Conservation (phyloP, 805 yeast genomes). For the Candida nitratophila region DNA sequence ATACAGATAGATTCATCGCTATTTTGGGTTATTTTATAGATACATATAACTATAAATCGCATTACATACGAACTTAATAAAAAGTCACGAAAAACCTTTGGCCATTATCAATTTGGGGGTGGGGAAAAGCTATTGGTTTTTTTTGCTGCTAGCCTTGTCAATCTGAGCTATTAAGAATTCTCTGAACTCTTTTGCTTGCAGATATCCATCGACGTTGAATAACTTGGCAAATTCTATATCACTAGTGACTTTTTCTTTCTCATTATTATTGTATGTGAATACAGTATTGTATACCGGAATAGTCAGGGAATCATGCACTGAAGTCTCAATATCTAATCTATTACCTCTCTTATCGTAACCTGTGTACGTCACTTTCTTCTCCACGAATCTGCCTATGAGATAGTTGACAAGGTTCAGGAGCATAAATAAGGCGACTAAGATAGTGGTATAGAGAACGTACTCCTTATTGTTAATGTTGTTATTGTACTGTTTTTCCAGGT, state of each 20-base stretch:
- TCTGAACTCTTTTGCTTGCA: constrained; percentile 29
- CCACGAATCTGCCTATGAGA: constrained; percentile 25
- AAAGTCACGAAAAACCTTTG: no score
- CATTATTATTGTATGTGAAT: constrained; percentile 1
- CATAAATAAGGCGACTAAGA: constrained; percentile 32
- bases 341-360: constrained; percentile 31
- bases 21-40: not conserved
- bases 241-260: constrained; percentile 13
- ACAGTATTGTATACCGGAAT: constrained; percentile 34
- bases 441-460: constrained; percentile 28
- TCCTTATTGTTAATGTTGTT: constrained; percentile 33
- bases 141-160: constrained; percentile 14
- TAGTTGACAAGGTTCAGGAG: constrained; percentile 28
- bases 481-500: constrained; percentile 39
- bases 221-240: constrained; percentile 32
- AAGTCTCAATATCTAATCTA: constrained; percentile 31
- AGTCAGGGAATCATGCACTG: constrained; percentile 27
- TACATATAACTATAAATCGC: not conserved
- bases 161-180: constrained; percentile 16
- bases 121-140: constrained; percentile 8
- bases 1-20: no score
- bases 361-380: constrained; percentile 39
- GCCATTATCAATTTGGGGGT: no score
- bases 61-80: no score
- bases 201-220: constrained; percentile 40